Conservation (phyloP, 2,329 filamentous ascomycete genomes). For the Plenodomus tracheiphilus region DNA sequence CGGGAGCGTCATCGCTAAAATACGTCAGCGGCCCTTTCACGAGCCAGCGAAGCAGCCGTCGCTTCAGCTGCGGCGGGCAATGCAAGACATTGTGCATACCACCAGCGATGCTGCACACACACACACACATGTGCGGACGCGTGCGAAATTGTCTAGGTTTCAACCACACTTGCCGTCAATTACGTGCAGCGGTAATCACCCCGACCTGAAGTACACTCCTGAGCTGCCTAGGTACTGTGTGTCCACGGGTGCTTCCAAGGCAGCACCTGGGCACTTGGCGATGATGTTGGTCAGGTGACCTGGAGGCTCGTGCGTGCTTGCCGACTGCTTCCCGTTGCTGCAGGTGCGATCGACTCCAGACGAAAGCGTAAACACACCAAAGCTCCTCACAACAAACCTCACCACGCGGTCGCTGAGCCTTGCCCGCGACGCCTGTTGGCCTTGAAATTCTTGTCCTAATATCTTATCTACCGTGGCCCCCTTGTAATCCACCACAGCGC, state of each 20-base stretch:
- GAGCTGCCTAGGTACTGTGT: too few species aligned
- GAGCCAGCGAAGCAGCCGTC: constrained; percentile 21
- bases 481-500: constrained; percentile 11
- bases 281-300: constrained; percentile 13
- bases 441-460: constrained; percentile 18
- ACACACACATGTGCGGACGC: background rate
- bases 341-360: constrained; percentile 19
- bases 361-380: constrained; percentile 27
- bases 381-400: constrained; percentile 30
- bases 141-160: too few species aligned
- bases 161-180: too few species aligned
- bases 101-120: background rate
- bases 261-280: too few species aligned
- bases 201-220: too few species aligned
- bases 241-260: too few species aligned
- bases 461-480: constrained; percentile 11
- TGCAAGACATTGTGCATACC: background rate
- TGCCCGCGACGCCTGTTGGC: constrained; percentile 23
- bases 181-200: too few species aligned
- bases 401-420: constrained; percentile 15
- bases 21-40: constrained; percentile 40
- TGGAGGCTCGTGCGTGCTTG: constrained; percentile 6
- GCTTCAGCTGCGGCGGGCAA: constrained; percentile 6
- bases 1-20: constrained; percentile 40
- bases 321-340: constrained; percentile 23